These are phyloP conservation scores for Vaccinium macrocarpon DNA, from an alignment of 148 eudicot genomes.

Conservation along the genomic window DNA sequence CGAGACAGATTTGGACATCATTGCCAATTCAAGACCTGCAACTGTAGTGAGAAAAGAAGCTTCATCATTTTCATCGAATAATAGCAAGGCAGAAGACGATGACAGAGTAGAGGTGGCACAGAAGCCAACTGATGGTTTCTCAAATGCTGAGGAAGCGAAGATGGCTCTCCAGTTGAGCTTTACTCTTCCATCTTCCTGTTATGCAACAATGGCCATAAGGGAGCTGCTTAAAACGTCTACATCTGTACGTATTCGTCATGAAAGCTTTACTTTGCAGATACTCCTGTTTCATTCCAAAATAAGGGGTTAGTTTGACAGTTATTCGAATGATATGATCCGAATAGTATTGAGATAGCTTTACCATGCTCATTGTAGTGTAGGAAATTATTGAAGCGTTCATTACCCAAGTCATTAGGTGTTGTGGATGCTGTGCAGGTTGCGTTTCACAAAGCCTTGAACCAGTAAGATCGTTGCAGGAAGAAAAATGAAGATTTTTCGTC, in stretches of 20 bases:
- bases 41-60: slow-evolving; percentile 16
- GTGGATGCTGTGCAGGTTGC: slow-evolving; percentile 48
- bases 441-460: slow-evolving; percentile 68
- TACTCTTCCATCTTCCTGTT: slow-evolving; percentile 90
- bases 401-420: neutral
- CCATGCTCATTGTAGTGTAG: neutral
- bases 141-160: slow-evolving; percentile 40
- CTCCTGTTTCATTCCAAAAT: neutral
- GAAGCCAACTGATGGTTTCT: slow-evolving; percentile 19
- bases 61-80: neutral
- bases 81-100: slow-evolving; percentile 25
- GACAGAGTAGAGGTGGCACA: slow-evolving; percentile 15
- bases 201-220: slow-evolving; percentile 98
- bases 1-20: slow-evolving; percentile 71
- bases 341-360: neutral
- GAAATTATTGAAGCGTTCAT: neutral
- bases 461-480: slow-evolving; percentile 19
- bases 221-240: slow-evolving; percentile 96
- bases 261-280: neutral
- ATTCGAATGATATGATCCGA: neutral
- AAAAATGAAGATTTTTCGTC: neutral
- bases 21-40: slow-evolving; percentile 38
- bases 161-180: slow-evolving; percentile 82
- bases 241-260: slow-evolving; percentile 49
- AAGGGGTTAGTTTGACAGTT: neutral